Base-by-base conservation (phyloP, 768 basidiomycete genomes). In the Mycena galopus region DNA sequence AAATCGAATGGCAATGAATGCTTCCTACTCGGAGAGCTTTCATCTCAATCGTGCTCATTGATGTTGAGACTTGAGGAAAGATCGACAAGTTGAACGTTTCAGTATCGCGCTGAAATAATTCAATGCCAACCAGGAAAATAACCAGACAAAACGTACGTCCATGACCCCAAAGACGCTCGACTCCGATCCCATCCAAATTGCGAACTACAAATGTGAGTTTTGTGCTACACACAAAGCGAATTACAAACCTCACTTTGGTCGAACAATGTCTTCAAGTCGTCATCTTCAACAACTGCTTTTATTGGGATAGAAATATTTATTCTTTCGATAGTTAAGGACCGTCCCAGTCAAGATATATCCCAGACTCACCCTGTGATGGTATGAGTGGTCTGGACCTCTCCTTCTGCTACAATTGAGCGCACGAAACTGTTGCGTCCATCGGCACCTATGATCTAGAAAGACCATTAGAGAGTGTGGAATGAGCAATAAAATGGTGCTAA, bases 381-480 rank as follows among this genome's bases (percentile, higher is more conserved):
- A 32, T 37, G 50, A n/a, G 19, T 50, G 11, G 16, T 3, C 29
- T 75, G 37, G 17, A 56, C 19, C 7, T n/a, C 35, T 6, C 62
- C 60, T 19, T 39, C 44, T 17, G 35, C n/a, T 42, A 73, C 59
- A 21, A 69, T 56, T 11, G 65, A 29, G 8, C 70, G 75, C 21
- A 72, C 42, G 21, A 81, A 56, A 73, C 87, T 87, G 79, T 88
- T 88, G 50, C 88, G 63, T 3, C 75, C 73, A 44, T 76, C 75
- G 10, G 70, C 75, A 14, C 69, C 73, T 8, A 76, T 55, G 50
- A 74, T 60, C 73, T 72, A 21, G 6, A 30, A 35, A 32, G 35
- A 30, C 30, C 0, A 27, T 39, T 23, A 57, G 23, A 51, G 11
- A 44, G 16, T n/a, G n/a, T n/a, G n/a, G 21, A 23, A 23, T 30